A percentile compares a stretch with the other conserved stretches of the same genome.
These are phyloP conservation scores for Taxawa tesnikishii DNA, from an alignment of 2,329 filamentous ascomycete species.

Conservation along the genomic window DNA sequence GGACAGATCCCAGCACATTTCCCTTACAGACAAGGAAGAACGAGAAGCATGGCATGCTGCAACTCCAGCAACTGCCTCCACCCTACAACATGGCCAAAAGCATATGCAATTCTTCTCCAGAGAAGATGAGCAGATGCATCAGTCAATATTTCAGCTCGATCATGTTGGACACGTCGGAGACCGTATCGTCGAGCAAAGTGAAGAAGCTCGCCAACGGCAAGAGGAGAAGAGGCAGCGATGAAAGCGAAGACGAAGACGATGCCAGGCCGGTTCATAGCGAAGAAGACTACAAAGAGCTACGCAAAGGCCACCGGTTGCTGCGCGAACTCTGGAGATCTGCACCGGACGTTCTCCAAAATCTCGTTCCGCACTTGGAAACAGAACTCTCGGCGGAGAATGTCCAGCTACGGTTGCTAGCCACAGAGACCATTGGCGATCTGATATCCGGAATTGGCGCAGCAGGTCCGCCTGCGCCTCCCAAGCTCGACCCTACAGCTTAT, in stretches of 20 bases:
- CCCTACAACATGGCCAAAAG: constrained; percentile 96
- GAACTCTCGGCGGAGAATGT: constrained; percentile 85
- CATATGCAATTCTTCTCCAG: constrained; percentile 76
- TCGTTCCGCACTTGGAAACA: constrained; percentile 85
- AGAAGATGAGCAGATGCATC: constrained; percentile 90
- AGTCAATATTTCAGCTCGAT: constrained; percentile 96
- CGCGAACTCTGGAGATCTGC: constrained; percentile 90
- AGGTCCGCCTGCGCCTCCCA: constrained; percentile 61
- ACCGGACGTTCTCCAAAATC: constrained; percentile 78
- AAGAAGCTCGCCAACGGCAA: constrained; percentile 45
- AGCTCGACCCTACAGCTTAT: constrained; percentile 71
- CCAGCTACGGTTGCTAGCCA: constrained; percentile 73
- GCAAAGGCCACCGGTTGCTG: constrained; percentile 79
- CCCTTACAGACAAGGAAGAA: constrained; percentile 24
- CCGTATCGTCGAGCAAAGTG: constrained; percentile 12
- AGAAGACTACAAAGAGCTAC: constrained; percentile 74
- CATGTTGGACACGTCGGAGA: constrained; percentile 65
- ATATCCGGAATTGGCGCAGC: constrained; percentile 86
- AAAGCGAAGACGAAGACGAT: constrained; percentile 29
- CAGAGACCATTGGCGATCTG: constrained; percentile 90
- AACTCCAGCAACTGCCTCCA: constrained; percentile 77
- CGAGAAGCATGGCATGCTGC: constrained; percentile 25
- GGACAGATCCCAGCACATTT: constrained; percentile 58
- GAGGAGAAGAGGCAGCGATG: constrained; percentile 20
- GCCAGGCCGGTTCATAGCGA: constrained; percentile 50